phyloP scores from a whole-genome alignment of 805 yeast genomes.

The Metschnikowia colocasiae region DNA sequence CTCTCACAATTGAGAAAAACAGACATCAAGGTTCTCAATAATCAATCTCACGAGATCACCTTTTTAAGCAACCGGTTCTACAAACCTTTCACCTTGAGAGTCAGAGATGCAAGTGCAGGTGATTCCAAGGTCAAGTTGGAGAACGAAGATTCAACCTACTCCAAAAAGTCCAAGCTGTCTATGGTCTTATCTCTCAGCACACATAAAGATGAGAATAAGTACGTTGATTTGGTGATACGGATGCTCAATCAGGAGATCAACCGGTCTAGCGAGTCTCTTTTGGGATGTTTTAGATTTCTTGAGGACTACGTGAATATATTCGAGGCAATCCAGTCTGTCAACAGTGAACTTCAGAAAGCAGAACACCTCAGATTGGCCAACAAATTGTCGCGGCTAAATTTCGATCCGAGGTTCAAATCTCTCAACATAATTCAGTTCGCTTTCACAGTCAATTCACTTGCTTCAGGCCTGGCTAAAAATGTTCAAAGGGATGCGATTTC shows the following conservation, averaged over 20 bases:
- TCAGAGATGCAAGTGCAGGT: slow-evolving; percentile 9
- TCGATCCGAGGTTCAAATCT: slow-evolving; percentile 30
- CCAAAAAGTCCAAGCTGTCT: neutral
- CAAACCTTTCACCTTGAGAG: slow-evolving; percentile 14
- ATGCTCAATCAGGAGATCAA: slow-evolving; percentile 24
- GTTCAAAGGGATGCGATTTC: slow-evolving; percentile 32
- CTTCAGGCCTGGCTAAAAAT: slow-evolving; percentile 28
- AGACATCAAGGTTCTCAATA: slow-evolving; percentile 25
- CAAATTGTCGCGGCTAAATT: slow-evolving; percentile 29
- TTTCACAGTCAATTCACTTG: slow-evolving; percentile 27
- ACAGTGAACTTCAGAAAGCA: slow-evolving; percentile 5
- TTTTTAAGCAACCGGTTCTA: slow-evolving; percentile 27
- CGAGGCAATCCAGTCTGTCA: slow-evolving; percentile 21
- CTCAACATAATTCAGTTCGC: slow-evolving; percentile 32
- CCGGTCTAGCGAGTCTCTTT: slow-evolving; percentile 17
- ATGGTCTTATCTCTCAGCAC: slow-evolving; percentile 9
- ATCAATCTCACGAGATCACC: slow-evolving; percentile 26
- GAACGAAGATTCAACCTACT: neutral
- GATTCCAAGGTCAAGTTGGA: neutral
- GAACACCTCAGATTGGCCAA: slow-evolving; percentile 22
- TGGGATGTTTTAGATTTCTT: slow-evolving; percentile 34
- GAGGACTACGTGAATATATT: slow-evolving; percentile 31
- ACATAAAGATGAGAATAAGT: slow-evolving; percentile 9
- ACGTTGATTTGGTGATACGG: slow-evolving; percentile 20
- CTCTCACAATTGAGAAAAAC: slow-evolving; percentile 31